Evolutionary conservation across 225 moss, liverwort and hornwort species (phyloP).

Genomic region (Takakia lepidozioides): DNA sequence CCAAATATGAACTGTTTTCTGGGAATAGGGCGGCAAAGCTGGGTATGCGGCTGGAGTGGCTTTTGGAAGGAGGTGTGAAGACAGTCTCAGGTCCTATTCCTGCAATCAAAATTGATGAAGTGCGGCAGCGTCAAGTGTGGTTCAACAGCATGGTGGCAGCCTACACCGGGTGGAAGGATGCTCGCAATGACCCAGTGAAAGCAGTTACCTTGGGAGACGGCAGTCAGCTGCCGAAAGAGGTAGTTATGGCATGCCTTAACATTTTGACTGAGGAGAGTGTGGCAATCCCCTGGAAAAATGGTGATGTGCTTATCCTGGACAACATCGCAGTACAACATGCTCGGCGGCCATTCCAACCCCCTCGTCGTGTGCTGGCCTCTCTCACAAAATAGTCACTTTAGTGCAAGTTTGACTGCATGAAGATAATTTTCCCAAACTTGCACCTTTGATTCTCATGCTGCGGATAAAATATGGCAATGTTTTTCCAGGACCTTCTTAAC

Average conservation of each 20-base stretch:
- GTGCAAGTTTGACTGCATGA: no score
- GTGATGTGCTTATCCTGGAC: slow-evolving; percentile 81
- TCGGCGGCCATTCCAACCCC: slow-evolving; percentile 71
- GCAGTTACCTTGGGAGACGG: slow-evolving; percentile 92
- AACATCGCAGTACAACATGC: slow-evolving; percentile 83
- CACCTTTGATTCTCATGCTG: no score
- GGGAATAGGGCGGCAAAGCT: slow-evolving; percentile 64
- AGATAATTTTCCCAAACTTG: no score
- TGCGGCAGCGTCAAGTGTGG: slow-evolving; percentile 78
- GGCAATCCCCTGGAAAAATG: slow-evolving; percentile 79
- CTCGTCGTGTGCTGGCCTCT: slow-evolving; percentile 85
- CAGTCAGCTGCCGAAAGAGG: slow-evolving; percentile 50
- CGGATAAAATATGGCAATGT: no score
- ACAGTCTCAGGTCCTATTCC: slow-evolving; percentile 80
- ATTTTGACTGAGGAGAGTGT: slow-evolving; percentile 86
- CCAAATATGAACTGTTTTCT: no score
- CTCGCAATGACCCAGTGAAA: slow-evolving; percentile 74
- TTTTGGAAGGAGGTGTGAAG: slow-evolving; percentile 76
- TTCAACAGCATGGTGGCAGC: slow-evolving; percentile 99
- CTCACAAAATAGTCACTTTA: slow-evolving; percentile 79
- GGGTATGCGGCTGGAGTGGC: slow-evolving; percentile 88
- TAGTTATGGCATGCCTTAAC: slow-evolving; percentile 67
- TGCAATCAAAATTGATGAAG: slow-evolving; percentile 67
- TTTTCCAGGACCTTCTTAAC: no score
- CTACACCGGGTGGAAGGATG: slow-evolving; percentile 93